Evolutionary conservation across 2,329 filamentous ascomycete genomes (phyloP), one percentile per base, ranked within the genome.

Genomic region (Exophiala alcalophila): DNA sequence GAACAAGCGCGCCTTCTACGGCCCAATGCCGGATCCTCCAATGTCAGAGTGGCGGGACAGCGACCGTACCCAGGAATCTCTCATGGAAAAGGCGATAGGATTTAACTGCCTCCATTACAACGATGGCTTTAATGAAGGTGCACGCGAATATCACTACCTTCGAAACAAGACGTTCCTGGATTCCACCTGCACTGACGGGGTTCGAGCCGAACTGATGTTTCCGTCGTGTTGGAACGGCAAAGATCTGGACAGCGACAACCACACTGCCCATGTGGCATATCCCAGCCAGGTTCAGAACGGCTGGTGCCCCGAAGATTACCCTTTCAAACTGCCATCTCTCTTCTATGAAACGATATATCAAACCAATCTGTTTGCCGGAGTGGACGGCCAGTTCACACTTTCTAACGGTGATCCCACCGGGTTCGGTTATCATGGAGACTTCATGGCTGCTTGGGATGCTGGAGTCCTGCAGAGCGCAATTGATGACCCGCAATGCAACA

Each of bases 21-120:
- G 81, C 42, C 78, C 82, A 0, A 76, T 86, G 50, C 82, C 82
- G 2, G 78, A 79, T 55, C 71, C 78, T 26, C 75, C 78, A 16
- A 86, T 88, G 66, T 88, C 86, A 9, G 52, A 65, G 16, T 96
- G 90, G 90, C 60, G 65, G 4, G 66, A 62, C 2, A 68, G 80
- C 4, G 77, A 83, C 47, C 76, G 78, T 57, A 84, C 82, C 8
- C 89, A 94, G 69, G 64, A 66, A 11, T 77, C 81, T 38, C 76
- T 96, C 25, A 70, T 69, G 36, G 84, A 94, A 70, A 88, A 90
- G 49, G 87, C 90, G 7, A 57, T 96, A 19, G 91, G 92, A 3
- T 95, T 95, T 77, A 97, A 97, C 73, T 97, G 92, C 67, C 69
- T 98, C 48, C 83, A 97, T 77, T 96, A 96, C 61, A 58, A 57